Evolutionary conservation across 345 rosid species (phyloP).

Genomic region (Physaria fendleri): DNA sequence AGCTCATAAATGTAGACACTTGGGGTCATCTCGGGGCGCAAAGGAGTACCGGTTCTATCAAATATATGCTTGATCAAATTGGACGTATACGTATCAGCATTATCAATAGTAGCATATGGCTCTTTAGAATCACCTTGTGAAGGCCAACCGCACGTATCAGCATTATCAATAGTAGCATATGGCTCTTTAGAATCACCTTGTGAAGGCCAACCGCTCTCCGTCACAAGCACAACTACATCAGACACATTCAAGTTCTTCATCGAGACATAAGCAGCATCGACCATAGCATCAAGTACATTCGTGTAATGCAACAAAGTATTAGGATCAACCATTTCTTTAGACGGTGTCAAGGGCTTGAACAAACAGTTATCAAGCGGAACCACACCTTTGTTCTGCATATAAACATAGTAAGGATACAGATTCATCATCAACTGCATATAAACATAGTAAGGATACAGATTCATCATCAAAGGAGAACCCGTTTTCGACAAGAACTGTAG

Average conservation of each 20-base stretch:
- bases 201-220: slow-evolving; percentile 91
- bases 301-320: slow-evolving; percentile 93
- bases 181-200: slow-evolving; percentile 83
- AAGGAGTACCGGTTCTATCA: slow-evolving; percentile 70
- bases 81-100: slow-evolving; percentile 84
- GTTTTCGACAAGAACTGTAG: slow-evolving; percentile 79
- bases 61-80: slow-evolving; percentile 88
- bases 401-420: slow-evolving; percentile 92
- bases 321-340: slow-evolving; percentile 96
- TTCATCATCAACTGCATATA: slow-evolving; percentile 98
- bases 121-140: slow-evolving; percentile 72
- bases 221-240: slow-evolving; percentile 72
- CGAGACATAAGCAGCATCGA: slow-evolving; percentile 85
- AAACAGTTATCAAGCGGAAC: slow-evolving; percentile 85
- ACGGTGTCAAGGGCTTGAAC: slow-evolving; percentile 84
- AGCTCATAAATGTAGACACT: slow-evolving; percentile 75
- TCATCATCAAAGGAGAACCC: slow-evolving; percentile 90
- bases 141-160: slow-evolving; percentile 70
- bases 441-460: slow-evolving; percentile 92
- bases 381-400: slow-evolving; percentile 92
- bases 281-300: slow-evolving; percentile 90
- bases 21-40: slow-evolving; percentile 77
- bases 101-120: slow-evolving; percentile 78
- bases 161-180: slow-evolving; percentile 74
- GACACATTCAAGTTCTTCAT: slow-evolving; percentile 86